Evolutionary conservation across 768 basidiomycete species (phyloP), one percentile per base, ranked within the genome.

Genomic region (Termitomyces sp.): DNA sequence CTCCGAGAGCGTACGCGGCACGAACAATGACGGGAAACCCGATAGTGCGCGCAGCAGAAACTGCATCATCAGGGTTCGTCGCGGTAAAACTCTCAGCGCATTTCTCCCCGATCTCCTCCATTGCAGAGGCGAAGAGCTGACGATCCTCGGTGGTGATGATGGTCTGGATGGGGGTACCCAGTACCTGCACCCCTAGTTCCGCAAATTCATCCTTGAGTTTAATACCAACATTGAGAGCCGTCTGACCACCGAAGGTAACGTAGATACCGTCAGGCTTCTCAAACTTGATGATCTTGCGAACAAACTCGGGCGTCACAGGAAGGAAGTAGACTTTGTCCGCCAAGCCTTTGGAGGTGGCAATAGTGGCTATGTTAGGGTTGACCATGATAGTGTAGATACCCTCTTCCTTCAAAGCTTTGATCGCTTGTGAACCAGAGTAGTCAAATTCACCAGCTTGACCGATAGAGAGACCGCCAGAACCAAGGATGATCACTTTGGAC

Each of bases 271-370:
- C 96, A 1, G 97, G 97, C 69, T 94, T 91, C 80, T 99, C 97
- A 75, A 91, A 97, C 73, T 94, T 89, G 80, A 99, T 97, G 74
- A 99, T 89, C 75, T 95, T 97, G 69, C 89, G 88, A 56, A 98
- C 94, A 64, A 97, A 98, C 60, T 99, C 97, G 59, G 94, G 92
- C 12, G 92, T 98, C 55, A 98, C 97, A 46, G 97, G 97, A 10
- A 99, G 81, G 83, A 98, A 99, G 78, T 98, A 99, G 49, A 99
- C 96, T 72, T 98, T 98, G 78, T 99, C 97, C 23, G 97, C 97
- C 50, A 99, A 84, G 59, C 97, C 95, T 65, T 94, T 94, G 48
- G 93, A 95, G 1, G 94, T 97, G 45, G 94, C 94, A 63, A 98
- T 99, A 40, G 97, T 99, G 21, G 97, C 97, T 64, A 99, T 99